A percentile compares a stretch with the other conserved stretches of the same genome.
Conservation (phyloP, 129 eudicot species). For the Ambrosia artemisiifolia region DNA sequence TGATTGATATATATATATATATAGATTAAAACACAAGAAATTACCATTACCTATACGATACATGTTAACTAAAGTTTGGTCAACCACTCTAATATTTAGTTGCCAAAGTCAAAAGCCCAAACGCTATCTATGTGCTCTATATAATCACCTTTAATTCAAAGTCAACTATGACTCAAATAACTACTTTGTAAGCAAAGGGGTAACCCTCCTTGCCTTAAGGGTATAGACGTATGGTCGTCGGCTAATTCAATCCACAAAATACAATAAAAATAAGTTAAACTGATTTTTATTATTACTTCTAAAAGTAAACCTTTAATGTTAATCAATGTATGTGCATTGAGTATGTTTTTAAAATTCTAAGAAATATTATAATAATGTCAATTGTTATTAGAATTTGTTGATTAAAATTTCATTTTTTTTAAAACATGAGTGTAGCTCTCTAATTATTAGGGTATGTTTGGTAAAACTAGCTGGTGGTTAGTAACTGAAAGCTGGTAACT, state of each 20-base stretch:
- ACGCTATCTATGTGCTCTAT: neutral
- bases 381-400: too few relatives aligned
- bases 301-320: neutral
- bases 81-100: slow-evolving; percentile 13
- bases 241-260: slow-evolving; percentile 17
- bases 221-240: slow-evolving; percentile 34
- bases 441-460: too few relatives aligned
- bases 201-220: slow-evolving; percentile 32
- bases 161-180: slow-evolving; percentile 26
- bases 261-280: neutral
- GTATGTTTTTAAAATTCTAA: neutral
- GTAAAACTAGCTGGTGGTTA: too few relatives aligned
- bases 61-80: slow-evolving; percentile 25
- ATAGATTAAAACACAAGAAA: slow-evolving; percentile 14
- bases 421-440: too few relatives aligned
- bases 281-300: slow-evolving; percentile 12
- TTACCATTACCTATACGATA: slow-evolving; percentile 16
- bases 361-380: neutral
- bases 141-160: neutral
- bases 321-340: neutral
- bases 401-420: too few relatives aligned
- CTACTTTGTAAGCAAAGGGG: slow-evolving; percentile 36
- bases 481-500: too few relatives aligned
- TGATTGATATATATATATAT: slow-evolving; percentile 1
- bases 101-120: slow-evolving; percentile 19